phyloP scores from a whole-genome alignment of 2,329 filamentous ascomycete genomes.

The Karstenula rhodostoma region DNA sequence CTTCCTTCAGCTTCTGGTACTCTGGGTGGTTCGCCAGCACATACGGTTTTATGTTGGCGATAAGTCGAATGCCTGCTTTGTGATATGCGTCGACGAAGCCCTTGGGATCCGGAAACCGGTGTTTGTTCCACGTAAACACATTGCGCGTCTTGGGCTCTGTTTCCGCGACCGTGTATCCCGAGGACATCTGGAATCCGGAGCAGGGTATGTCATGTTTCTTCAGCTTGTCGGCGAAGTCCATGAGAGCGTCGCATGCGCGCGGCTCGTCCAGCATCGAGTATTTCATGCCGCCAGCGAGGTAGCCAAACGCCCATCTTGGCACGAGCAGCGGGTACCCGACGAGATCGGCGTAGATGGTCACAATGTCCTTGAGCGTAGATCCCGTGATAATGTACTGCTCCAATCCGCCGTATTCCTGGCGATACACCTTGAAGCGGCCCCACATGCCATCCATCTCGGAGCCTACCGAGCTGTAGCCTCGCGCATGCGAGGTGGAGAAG shows the following conservation, averaged over 20 bases:
- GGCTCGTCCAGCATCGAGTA: conserved; percentile 67
- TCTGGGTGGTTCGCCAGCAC: conserved; percentile 72
- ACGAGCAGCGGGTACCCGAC: conserved; percentile 73
- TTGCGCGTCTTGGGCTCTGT: conserved; percentile 73
- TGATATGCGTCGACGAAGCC: conserved; percentile 70
- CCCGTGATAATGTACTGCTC: conserved; percentile 76
- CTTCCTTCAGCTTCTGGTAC: conserved; percentile 67
- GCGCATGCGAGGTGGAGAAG: conserved; percentile 72
- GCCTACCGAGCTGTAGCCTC: conserved; percentile 72
- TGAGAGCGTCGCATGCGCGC: conserved; percentile 63
- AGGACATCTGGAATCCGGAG: conserved; percentile 76
- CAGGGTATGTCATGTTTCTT: conserved; percentile 73
- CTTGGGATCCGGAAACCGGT: conserved; percentile 74
- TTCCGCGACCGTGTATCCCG: conserved; percentile 74
- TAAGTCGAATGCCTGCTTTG: conserved; percentile 69
- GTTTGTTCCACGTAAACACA: conserved; percentile 75
- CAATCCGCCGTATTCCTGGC: conserved; percentile 75
- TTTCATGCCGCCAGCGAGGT: conserved; percentile 73
- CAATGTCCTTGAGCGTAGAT: conserved; percentile 70
- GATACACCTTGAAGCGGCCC: conserved; percentile 77
- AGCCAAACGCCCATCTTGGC: conserved; percentile 76
- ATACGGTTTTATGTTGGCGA: conserved; percentile 79
- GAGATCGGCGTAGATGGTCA: conserved; percentile 71
- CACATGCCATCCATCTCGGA: conserved; percentile 79
- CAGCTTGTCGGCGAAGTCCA: conserved; percentile 68